Evolutionary conservation across 306 rosid genomes (phyloP).

Genomic region (Mucuna pruriens): DNA sequence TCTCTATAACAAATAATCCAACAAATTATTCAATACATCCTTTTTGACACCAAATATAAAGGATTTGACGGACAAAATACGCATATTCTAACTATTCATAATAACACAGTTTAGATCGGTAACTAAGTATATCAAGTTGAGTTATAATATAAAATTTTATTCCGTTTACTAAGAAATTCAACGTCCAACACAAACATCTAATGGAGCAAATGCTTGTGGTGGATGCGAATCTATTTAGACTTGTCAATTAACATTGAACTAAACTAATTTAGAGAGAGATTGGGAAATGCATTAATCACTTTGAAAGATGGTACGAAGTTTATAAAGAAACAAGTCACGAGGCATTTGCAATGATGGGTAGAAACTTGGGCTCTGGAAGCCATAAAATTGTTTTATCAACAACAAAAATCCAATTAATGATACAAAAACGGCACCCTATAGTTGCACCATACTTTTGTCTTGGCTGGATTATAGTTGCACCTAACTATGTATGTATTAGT

Average conservation of each 20-base stretch:
- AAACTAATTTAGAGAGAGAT: not conserved
- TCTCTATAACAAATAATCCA: too few species aligned
- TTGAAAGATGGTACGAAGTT: slow-evolving; percentile 1
- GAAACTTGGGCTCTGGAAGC: slow-evolving; percentile 9
- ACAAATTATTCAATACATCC: too few species aligned
- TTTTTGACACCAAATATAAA: too few species aligned
- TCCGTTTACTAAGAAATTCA: not conserved
- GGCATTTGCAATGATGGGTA: too few species aligned
- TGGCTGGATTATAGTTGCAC: slow-evolving; percentile 35
- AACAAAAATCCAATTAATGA: slow-evolving; percentile 40
- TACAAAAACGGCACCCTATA: slow-evolving; percentile 48
- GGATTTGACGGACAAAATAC: too few species aligned
- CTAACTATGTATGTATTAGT: slow-evolving; percentile 37
- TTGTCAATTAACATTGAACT: not conserved
- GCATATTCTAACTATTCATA: too few species aligned
- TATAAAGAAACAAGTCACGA: slow-evolving; percentile 4
- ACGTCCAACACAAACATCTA: not conserved
- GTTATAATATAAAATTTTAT: not conserved
- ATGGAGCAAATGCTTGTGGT: not conserved
- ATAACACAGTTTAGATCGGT: too few species aligned
- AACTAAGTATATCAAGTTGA: not conserved
- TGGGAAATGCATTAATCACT: not conserved
- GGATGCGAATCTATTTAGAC: not conserved
- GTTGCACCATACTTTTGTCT: slow-evolving; percentile 34
- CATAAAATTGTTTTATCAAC: slow-evolving; percentile 44